A percentile compares a stretch with the other conserved stretches of the same genome.
These are phyloP conservation scores for Trypanosoma caninum DNA, from an alignment of 208 protist genomes.

Conservation along the genomic window DNA sequence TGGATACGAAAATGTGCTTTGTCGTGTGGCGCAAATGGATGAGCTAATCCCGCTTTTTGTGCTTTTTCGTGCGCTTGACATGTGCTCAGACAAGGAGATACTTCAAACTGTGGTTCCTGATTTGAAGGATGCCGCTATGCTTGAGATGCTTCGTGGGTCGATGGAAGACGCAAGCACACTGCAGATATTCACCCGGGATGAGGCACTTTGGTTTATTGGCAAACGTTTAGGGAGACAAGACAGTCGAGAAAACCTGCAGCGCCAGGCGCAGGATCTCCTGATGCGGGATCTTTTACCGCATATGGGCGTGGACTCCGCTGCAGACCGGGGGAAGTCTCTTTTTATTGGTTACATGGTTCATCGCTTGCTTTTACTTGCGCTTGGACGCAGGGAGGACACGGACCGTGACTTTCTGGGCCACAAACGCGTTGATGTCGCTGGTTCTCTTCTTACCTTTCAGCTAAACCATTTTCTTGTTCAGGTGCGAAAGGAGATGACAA, in stretches of 20 bases:
- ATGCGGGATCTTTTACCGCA: conserved; percentile 88
- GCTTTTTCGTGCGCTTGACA: conserved; percentile 96
- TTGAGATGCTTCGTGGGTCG: conserved; percentile 82
- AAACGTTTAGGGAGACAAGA: conserved; percentile 80
- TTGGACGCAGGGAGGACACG: conserved; percentile 78
- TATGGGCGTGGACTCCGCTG: conserved; percentile 79
- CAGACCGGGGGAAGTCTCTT: conserved; percentile 84
- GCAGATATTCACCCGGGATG: conserved; percentile 91
- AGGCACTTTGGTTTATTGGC: conserved; percentile 96
- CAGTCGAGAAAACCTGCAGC: conserved; percentile 76
- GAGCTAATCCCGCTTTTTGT: conserved; percentile 92
- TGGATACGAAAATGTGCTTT: conserved; percentile 78
- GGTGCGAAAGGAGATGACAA: conserved; percentile 46
- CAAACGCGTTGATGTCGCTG: conserved; percentile 95
- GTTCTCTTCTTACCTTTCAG: conserved; percentile 77
- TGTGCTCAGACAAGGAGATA: conserved; percentile 96
- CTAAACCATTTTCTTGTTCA: conserved; percentile 37
- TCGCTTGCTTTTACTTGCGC: conserved; percentile 62
- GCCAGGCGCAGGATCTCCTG: conserved; percentile 92
- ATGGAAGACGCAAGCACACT: conserved; percentile 91
- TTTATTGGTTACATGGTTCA: conserved; percentile 92
- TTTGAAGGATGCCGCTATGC: conserved; percentile 80
- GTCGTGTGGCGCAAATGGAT: conserved; percentile 55
- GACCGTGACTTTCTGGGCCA: conserved; percentile 96
- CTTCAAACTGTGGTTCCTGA: conserved; percentile 90